Base-by-base conservation (phyloP, 441 rosid genomes). In the Erysimum cheiri region DNA sequence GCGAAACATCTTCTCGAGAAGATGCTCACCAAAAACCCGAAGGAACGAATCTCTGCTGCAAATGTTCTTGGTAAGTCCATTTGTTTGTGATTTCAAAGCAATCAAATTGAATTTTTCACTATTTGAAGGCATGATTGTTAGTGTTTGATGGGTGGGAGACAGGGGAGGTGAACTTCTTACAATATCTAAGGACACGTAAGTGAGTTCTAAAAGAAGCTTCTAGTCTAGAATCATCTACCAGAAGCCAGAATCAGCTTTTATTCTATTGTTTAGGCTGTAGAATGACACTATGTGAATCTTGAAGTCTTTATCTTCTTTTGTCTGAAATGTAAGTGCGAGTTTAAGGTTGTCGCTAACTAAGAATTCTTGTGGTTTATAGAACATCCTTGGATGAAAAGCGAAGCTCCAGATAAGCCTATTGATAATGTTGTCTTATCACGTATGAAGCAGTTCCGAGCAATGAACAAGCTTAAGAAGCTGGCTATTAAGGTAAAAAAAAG, bases 381-480 rank as follows among this genome's bases (percentile, higher is more conserved):
- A 31, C 96, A 90, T 85, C 92, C 92, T 11, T 93, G 98, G 98
- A 78, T 90, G 56, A 84, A 73, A 54, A 85, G 81, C 40, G 87
- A 85, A 68, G 93, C 98, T 69, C 81, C 89, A 14, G 97, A 90
- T 78, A 84, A 80, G 74, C 93, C 96, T 15, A 82, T 89, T 47
- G 90, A 83, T 60, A 85, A 74, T 74, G 91, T 89, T n/a, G 93
- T 90, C 59, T 91, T 93, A 13, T 82, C 88, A 19, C 80, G 96
- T 80, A 79, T 90, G 94, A 93, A 91, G 84, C 90, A 88, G 76
- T 90, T 93, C 80, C 83, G 85, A 77, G 97, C 90, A 32, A 87
- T 85, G 92, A 93, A 89, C 81, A 86, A 90, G 76, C 80, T 93
- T 67, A 91, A 90, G 81, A 83, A 88, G 82, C 84, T 93, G 33